Evolutionary conservation across 140 eudicot species (phyloP).

Genomic region (Ambrosia hybrid): DNA sequence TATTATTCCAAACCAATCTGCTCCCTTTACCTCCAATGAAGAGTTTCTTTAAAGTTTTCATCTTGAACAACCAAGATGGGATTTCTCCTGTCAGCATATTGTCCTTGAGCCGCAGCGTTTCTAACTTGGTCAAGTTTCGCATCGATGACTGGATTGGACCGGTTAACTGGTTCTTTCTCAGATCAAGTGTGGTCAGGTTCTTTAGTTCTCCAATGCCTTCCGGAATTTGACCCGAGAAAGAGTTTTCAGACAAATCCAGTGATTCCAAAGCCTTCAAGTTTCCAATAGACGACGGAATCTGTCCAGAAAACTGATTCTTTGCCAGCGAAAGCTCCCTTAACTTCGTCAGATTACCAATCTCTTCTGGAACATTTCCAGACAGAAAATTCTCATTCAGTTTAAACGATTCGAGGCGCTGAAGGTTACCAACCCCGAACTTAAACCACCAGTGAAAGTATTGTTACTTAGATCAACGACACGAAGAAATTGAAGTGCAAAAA

Average conservation of each 20-base stretch:
- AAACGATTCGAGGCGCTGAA: slow-evolving; percentile 36
- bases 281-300: slow-evolving; percentile 35
- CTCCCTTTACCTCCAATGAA: slow-evolving; percentile 44
- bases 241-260: slow-evolving; percentile 45
- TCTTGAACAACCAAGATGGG: slow-evolving; percentile 50
- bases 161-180: slow-evolving; percentile 45
- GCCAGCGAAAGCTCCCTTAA: slow-evolving; percentile 36
- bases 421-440: slow-evolving; percentile 37
- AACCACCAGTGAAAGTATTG: slow-evolving; percentile 37
- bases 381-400: slow-evolving; percentile 50
- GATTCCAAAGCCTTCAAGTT: slow-evolving; percentile 36
- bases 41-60: slow-evolving; percentile 37
- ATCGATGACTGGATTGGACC: slow-evolving; percentile 47
- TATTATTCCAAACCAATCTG: slow-evolving; percentile 49
- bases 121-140: slow-evolving; percentile 39
- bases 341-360: slow-evolving; percentile 47
- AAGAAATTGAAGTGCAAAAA: slow-evolving; percentile 37
- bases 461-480: slow-evolving; percentile 48
- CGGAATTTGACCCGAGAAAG: slow-evolving; percentile 42
- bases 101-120: slow-evolving; percentile 36
- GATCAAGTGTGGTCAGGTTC: slow-evolving; percentile 39
- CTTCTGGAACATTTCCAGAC: slow-evolving; percentile 34
- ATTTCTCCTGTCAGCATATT: slow-evolving; percentile 53
- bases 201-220: slow-evolving; percentile 30
- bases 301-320: slow-evolving; percentile 40